These are phyloP conservation scores for Solanum lycopersicoides DNA, from an alignment of 257 asterid species.

Conservation along the genomic window DNA sequence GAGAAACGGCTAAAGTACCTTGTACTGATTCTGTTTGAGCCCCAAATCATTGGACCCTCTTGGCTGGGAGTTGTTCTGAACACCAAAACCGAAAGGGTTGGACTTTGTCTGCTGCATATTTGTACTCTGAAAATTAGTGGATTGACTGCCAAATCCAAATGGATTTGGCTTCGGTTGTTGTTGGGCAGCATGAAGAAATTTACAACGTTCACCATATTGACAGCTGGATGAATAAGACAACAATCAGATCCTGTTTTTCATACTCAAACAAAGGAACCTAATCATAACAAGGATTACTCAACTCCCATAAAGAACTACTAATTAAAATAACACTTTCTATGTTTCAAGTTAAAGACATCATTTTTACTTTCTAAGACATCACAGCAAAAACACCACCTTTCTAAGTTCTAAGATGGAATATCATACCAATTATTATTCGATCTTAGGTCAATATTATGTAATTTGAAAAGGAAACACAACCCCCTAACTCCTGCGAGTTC, in stretches of 20 bases:
- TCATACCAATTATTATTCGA: background rate
- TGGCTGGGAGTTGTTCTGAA: conserved; percentile 42
- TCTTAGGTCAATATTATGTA: background rate
- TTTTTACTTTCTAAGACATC: background rate
- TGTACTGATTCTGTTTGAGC: conserved; percentile 45
- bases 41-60: conserved; percentile 46
- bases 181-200: conserved; percentile 51
- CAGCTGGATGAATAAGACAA: conserved; percentile 47
- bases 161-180: conserved; percentile 51
- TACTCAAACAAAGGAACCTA: background rate
- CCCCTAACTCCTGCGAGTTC: background rate
- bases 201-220: conserved; percentile 60
- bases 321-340: background rate
- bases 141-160: conserved; percentile 65
- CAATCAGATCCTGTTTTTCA: conserved; percentile 6
- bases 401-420: background rate
- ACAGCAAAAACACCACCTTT: background rate
- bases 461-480: background rate
- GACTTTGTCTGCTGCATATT: conserved; percentile 43
- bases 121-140: conserved; percentile 26
- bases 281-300: background rate
- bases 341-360: background rate
- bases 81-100: conserved; percentile 80
- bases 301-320: background rate
- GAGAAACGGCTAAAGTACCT: conserved; percentile 37